Percentiles rank a stretch among this genome's conserved stretches.
Evolutionary conservation across 495 filamentous ascomycete genomes (phyloP).

Genomic region (Penicillium waksmanii): DNA sequence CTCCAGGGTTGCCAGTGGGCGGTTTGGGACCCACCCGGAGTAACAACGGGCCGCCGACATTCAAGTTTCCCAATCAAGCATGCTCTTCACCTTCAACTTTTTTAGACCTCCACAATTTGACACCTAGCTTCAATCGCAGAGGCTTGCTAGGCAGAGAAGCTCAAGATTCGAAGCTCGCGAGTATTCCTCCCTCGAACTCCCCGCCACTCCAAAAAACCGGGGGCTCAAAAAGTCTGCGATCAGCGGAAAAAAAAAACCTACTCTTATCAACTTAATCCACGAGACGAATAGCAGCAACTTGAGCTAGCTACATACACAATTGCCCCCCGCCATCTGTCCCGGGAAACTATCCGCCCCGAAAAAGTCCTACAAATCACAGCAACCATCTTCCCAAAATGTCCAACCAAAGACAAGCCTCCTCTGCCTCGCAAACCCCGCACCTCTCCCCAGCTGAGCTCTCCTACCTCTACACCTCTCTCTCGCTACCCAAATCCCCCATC

Average conservation of each 20-base stretch:
- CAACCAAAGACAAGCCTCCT: slow-evolving; percentile 48
- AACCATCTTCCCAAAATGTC: slow-evolving; percentile 32
- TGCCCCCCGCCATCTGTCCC: too few species aligned
- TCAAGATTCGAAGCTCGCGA: background rate
- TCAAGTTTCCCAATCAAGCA: slow-evolving; percentile 46
- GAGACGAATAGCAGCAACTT: background rate
- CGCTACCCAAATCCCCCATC: slow-evolving; percentile 71
- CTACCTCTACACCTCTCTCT: slow-evolving; percentile 90
- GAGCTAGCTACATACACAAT: too few species aligned
- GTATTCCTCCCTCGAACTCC: background rate
- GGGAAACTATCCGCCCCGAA: background rate
- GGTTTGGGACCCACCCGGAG: slow-evolving; percentile 21
- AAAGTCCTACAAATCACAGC: background rate
- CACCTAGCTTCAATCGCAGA: slow-evolving; percentile 6
- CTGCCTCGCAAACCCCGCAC: slow-evolving; percentile 55
- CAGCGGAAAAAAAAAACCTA: background rate
- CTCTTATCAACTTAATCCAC: background rate
- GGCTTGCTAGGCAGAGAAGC: background rate
- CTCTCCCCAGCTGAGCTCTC: slow-evolving; percentile 95
- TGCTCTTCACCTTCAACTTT: slow-evolving; percentile 22
- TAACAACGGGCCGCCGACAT: slow-evolving; percentile 32
- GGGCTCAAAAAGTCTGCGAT: background rate
- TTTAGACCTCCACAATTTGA: slow-evolving; percentile 19
- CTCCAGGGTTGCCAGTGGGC: background rate
- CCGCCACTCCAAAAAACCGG: background rate